Percentiles rank a stretch among this genome's conserved stretches.
Conservation (phyloP, 2,329 filamentous ascomycete genomes). For the Uncinocarpus reesii region DNA sequence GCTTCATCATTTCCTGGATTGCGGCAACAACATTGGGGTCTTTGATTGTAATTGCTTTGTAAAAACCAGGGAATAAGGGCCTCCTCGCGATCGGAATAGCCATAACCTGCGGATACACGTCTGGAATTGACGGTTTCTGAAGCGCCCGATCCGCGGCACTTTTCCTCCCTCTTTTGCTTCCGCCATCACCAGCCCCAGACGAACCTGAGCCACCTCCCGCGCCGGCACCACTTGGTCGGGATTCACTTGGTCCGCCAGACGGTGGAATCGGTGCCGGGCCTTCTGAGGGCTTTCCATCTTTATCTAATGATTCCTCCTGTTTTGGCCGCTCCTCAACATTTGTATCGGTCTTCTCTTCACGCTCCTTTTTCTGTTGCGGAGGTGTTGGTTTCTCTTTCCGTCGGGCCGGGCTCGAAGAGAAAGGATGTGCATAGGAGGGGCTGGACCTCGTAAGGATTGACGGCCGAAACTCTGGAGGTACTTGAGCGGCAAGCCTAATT, state of each 20-base stretch:
- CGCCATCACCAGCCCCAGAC: constrained; percentile 23
- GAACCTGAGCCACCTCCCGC: constrained; percentile 26
- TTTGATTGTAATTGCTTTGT: constrained; percentile 95
- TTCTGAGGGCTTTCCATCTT: constrained; percentile 41
- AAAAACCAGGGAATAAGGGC: constrained; percentile 92
- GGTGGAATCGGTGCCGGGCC: constrained; percentile 36
- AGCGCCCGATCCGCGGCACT: constrained; percentile 59
- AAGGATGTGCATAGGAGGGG: constrained; percentile 29
- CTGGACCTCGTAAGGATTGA: constrained; percentile 16
- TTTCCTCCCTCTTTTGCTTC: constrained; percentile 52
- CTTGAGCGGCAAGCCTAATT: constrained; percentile 26
- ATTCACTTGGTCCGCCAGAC: constrained; percentile 24
- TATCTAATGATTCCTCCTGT: constrained; percentile 26
- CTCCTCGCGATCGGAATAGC: constrained; percentile 91
- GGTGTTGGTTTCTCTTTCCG: constrained; percentile 49
- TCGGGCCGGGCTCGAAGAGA: constrained; percentile 39
- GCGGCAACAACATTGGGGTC: constrained; percentile 84
- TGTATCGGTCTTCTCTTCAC: constrained; percentile 37
- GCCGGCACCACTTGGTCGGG: constrained; percentile 43
- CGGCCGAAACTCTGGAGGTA: constrained; percentile 11
- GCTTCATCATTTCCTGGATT: constrained; percentile 92
- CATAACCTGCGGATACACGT: constrained; percentile 95
- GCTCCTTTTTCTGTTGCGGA: constrained; percentile 34
- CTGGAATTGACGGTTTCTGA: constrained; percentile 79
- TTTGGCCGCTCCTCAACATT: constrained; percentile 28